Percentiles rank a stretch among this genome's conserved stretches.
These are phyloP conservation scores for Eimeria necatrix DNA, from an alignment of 169 alveolate genomes.

Conservation along the genomic window DNA sequence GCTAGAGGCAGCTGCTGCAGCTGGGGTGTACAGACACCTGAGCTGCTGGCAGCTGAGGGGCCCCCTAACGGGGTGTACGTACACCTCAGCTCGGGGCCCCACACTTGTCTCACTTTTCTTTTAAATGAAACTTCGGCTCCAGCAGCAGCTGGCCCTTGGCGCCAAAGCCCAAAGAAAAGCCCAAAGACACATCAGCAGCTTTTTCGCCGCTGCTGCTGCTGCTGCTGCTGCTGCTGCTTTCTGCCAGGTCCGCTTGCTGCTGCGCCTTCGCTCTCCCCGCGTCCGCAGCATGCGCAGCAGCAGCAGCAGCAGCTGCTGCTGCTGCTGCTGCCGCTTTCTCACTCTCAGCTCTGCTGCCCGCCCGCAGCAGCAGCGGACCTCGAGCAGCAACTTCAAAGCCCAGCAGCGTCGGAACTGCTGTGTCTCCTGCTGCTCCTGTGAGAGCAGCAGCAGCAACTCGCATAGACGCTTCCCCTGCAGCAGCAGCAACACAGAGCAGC, in stretches of 20 bases:
- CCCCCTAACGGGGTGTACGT: no score
- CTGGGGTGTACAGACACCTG: no score
- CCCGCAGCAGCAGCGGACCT: background rate
- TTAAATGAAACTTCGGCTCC: background rate
- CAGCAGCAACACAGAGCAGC: background rate
- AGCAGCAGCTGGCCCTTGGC: background rate
- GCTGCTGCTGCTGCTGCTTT: constrained; percentile 20
- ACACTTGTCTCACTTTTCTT: background rate
- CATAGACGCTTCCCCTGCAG: constrained; percentile 18
- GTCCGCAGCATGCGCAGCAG: background rate
- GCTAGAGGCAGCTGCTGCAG: no score
- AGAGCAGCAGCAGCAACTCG: background rate
- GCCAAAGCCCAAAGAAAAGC: constrained; percentile 4
- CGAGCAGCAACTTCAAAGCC: background rate
- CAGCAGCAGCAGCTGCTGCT: background rate
- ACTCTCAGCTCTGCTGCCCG: background rate
- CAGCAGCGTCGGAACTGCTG: background rate
- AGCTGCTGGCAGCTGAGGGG: no score
- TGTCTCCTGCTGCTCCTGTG: background rate
- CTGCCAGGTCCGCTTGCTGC: background rate
- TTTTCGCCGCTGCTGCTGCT: constrained; percentile 14
- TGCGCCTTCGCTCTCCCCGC: background rate
- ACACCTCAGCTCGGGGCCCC: no score
- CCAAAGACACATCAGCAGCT: background rate
- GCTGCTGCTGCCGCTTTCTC: background rate